A percentile compares a stretch with the other conserved stretches of the same genome.
Conservation (phyloP, 2,329 filamentous ascomycete genomes). For the Exserohilum turcica region DNA sequence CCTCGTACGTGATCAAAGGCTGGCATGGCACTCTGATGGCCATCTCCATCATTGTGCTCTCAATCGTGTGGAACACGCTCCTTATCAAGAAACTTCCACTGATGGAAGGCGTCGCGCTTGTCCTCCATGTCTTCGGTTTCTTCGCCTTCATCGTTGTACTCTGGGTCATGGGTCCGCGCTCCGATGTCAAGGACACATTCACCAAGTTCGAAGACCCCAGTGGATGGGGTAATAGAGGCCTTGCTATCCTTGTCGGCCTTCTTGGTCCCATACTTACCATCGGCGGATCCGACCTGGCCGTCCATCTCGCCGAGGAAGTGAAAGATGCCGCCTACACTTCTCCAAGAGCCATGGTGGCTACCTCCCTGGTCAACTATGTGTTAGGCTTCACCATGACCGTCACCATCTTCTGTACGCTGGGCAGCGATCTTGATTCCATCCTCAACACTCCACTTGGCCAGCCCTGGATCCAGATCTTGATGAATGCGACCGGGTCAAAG, state of each 20-base stretch:
- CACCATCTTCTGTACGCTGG: constrained; percentile 15
- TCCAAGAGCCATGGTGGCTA: constrained; percentile 46
- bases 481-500: constrained; percentile 24
- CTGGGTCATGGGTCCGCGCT: constrained; percentile 36
- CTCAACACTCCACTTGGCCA: constrained; percentile 20
- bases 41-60: constrained; percentile 49
- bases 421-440: not conserved
- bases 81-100: constrained; percentile 46
- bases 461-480: constrained; percentile 29
- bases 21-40: constrained; percentile 58
- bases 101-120: constrained; percentile 41
- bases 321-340: constrained; percentile 26
- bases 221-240: constrained; percentile 46
- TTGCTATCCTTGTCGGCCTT: constrained; percentile 51
- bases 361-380: constrained; percentile 39
- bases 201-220: constrained; percentile 53
- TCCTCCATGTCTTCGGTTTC: constrained; percentile 58
- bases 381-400: constrained; percentile 39
- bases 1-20: constrained; percentile 40
- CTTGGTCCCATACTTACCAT: constrained; percentile 39
- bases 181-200: constrained; percentile 48
- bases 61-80: constrained; percentile 47
- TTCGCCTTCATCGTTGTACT: constrained; percentile 53
- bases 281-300: constrained; percentile 39
- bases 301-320: constrained; percentile 42